Conservation (phyloP, 2,329 filamentous ascomycete genomes). For the Diaporthe destruens region DNA sequence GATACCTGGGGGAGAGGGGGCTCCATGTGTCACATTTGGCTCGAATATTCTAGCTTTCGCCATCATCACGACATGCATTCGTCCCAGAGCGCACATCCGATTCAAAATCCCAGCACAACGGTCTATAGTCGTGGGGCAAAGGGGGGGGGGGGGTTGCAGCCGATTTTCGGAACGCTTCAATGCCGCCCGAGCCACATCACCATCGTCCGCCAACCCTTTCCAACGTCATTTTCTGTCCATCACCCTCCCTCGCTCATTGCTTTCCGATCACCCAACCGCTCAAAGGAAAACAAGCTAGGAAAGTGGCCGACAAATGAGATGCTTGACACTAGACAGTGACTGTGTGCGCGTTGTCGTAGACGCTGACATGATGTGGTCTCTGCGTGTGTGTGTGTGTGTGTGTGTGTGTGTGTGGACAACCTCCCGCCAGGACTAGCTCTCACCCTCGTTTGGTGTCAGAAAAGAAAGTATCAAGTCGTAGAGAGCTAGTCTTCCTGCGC, state of each 20-base stretch:
- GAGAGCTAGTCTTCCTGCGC: background rate
- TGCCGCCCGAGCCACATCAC: conserved; percentile 5
- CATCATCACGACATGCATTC: conserved; percentile 37
- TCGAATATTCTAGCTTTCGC: conserved; percentile 38
- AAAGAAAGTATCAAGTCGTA: conserved; percentile 8
- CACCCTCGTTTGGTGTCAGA: conserved; percentile 15
- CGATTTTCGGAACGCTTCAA: conserved; percentile 33
- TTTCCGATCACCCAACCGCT: conserved; percentile 6
- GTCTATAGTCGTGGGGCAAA: conserved; percentile 41
- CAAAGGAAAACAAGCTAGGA: conserved; percentile 27
- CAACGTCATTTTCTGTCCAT: conserved; percentile 16
- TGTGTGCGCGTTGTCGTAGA: conserved; percentile 41
- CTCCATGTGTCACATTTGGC: conserved; percentile 38
- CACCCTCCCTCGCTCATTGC: conserved; percentile 21
- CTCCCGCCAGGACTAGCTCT: conserved; percentile 11
- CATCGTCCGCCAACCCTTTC: background rate
- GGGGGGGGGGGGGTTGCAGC: conserved; percentile 38
- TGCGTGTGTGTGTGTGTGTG: conserved; percentile 11
- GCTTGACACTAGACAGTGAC: conserved; percentile 30
- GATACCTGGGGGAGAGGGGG: background rate
- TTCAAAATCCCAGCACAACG: conserved; percentile 36
- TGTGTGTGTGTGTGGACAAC: conserved; percentile 22
- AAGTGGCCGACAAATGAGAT: conserved; percentile 36
- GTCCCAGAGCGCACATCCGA: conserved; percentile 41
- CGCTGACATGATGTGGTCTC: conserved; percentile 23